Conservation (phyloP, 2,329 filamentous ascomycete genomes). For the Fusarium neocosmosporiellum region DNA sequence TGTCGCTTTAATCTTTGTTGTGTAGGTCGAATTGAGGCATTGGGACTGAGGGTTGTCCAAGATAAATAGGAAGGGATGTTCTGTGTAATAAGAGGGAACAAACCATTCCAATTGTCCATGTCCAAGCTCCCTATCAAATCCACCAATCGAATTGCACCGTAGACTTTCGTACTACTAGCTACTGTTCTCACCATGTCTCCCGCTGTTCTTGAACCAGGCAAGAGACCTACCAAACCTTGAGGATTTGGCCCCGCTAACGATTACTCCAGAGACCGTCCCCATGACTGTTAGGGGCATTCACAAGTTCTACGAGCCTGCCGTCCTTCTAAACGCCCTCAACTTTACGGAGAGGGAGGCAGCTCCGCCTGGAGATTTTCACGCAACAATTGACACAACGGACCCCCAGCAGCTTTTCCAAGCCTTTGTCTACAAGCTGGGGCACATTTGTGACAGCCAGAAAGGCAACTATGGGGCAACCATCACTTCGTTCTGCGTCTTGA, state of each 20-base stretch:
- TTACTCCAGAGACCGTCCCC: not conserved
- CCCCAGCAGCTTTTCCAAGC: slow-evolving; percentile 15
- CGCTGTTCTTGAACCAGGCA: not conserved
- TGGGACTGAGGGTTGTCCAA: not conserved
- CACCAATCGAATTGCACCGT: not conserved
- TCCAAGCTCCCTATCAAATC: too few species aligned
- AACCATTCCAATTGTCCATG: not conserved
- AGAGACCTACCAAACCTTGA: not conserved
- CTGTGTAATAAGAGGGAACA: not conserved
- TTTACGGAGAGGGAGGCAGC: not conserved
- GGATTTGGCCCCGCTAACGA: not conserved
- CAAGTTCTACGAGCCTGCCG: slow-evolving; percentile 24
- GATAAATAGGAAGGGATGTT: not conserved
- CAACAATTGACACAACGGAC: slow-evolving; percentile 5
- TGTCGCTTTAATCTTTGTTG: not conserved
- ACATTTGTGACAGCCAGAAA: slow-evolving; percentile 20
- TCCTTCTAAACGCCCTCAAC: slow-evolving; percentile 16
- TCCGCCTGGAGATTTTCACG: not conserved
- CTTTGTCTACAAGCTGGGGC: slow-evolving; percentile 30
- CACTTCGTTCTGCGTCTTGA: slow-evolving; percentile 39
- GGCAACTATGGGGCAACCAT: slow-evolving; percentile 11
- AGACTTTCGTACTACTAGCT: not conserved
- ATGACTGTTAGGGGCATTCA: not conserved
- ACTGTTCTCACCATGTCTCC: not conserved
- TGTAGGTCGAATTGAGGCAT: not conserved